A percentile compares a stretch with the other conserved stretches of the same genome.
phyloP scores from a whole-genome alignment of 495 filamentous ascomycete species.

The Friedmanniomyces endolithicus region DNA sequence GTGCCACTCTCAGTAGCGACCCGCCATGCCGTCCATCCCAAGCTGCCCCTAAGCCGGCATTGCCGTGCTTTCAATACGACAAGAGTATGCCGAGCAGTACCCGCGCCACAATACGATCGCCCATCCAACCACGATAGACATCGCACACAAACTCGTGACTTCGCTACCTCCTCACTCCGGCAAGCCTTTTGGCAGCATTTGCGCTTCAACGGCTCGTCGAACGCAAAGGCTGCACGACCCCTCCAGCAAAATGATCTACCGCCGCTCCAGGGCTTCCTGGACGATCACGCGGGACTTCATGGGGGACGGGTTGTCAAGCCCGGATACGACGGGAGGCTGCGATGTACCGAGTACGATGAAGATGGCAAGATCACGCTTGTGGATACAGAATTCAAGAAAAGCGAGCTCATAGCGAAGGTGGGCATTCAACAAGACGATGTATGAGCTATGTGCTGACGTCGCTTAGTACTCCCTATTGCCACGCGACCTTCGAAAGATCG shows the following conservation, averaged over 20 bases:
- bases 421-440: slow-evolving; percentile 17
- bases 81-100: not conserved
- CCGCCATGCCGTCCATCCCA: not conserved
- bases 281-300: slow-evolving; percentile 41
- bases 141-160: not conserved
- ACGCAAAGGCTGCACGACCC: not conserved
- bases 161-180: slow-evolving; percentile 6
- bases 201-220: not conserved
- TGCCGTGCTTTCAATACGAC: slow-evolving; percentile 1
- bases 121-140: slow-evolving; percentile 3
- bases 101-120: not conserved
- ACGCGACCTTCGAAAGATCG: slow-evolving; percentile 93
- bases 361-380: slow-evolving; percentile 90
- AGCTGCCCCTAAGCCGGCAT: slow-evolving; percentile 8
- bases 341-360: slow-evolving; percentile 90
- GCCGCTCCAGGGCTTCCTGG: slow-evolving; percentile 33
- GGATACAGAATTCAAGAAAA: slow-evolving; percentile 94
- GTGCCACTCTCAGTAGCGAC: not conserved
- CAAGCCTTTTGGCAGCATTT: slow-evolving; percentile 14
- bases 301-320: slow-evolving; percentile 50
- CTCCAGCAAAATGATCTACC: slow-evolving; percentile 40
- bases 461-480: slow-evolving; percentile 85
- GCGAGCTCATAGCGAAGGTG: slow-evolving; percentile 91
- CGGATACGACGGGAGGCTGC: slow-evolving; percentile 64
- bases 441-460: slow-evolving; percentile 20